phyloP scores from a whole-genome alignment of 345 rosid genomes.

The Schrenkiella parvula region DNA sequence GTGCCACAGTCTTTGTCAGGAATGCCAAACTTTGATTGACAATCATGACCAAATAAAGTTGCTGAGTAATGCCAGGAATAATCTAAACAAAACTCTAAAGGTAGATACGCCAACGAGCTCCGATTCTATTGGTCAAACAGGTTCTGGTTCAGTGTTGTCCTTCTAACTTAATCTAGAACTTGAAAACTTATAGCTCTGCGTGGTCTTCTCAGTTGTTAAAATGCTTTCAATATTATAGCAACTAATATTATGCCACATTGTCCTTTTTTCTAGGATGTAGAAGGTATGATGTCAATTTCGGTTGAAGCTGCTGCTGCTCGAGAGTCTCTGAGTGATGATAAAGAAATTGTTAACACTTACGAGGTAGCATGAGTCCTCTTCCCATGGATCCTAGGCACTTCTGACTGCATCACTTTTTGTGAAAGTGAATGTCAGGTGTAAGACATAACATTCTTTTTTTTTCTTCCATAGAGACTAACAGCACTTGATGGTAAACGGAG shows the following conservation, averaged over 20 bases:
- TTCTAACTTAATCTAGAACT: not conserved
- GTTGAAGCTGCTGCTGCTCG: slow-evolving; percentile 95
- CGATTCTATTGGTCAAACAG: not conserved
- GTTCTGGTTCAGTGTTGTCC: not conserved
- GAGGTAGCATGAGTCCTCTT: slow-evolving; percentile 53
- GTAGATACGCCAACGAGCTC: slow-evolving; percentile 25
- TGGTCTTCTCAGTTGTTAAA: not conserved
- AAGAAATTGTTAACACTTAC: slow-evolving; percentile 85
- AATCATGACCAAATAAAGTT: slow-evolving; percentile 99
- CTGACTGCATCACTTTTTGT: slow-evolving; percentile 2
- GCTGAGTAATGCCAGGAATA: slow-evolving; percentile 92
- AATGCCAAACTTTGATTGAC: slow-evolving; percentile 94
- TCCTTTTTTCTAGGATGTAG: slow-evolving; percentile 65
- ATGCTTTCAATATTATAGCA: not conserved
- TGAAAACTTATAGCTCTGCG: not conserved
- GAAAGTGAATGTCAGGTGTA: not conserved
- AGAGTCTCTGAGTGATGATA: slow-evolving; percentile 92
- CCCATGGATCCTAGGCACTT: slow-evolving; percentile 7
- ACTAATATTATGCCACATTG: not conserved
- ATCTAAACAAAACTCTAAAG: slow-evolving; percentile 85
- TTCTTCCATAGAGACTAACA: slow-evolving; percentile 69
- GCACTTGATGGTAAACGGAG: slow-evolving; percentile 98
- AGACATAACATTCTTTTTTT: slow-evolving; percentile 3
- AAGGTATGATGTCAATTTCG: slow-evolving; percentile 99
- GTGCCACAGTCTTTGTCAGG: slow-evolving; percentile 74